Base-by-base conservation (phyloP, 2,329 filamentous ascomycete species). In the Aspergillus udagawae region DNA sequence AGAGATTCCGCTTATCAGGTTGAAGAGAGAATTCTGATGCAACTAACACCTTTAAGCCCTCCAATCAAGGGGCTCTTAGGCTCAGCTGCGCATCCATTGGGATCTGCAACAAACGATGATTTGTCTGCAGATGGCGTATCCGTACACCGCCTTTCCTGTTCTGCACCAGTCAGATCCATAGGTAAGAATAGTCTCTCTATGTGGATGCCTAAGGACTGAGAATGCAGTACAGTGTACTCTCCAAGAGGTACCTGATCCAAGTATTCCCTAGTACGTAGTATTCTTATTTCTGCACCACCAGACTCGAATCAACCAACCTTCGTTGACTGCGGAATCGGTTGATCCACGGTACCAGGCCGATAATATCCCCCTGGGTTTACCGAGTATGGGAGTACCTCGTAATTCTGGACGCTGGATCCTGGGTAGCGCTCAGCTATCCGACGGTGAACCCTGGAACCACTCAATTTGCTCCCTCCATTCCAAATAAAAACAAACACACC, bases 61-160 rank as follows among this genome's bases (percentile, higher is more conserved):
- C 32, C 32, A 38, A 38, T 17, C 32, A 44, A 44, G 20, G 41
- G 41, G 20, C 21, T 44, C 41, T 10, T 7, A 7, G 41, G 41
- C 10, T 44, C 41, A 23, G n/a, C 41, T 44, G 20, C n/a, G 10
- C 21, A 21, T 12, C 21, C 20, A 9, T 21, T 44, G 41, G 57
- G 57, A 65, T 60, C 55, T 57, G 49, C 51, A 38, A 48, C 41
- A 20, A 38, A 20, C 47, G 38, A 48, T 35, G 25, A 21, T 35
- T 55, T 54, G 52, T 49, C 49, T 49, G 44, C 52, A 5, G 32
- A 17, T 17, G 50, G 50, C 51, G 21, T 28, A 42, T 42, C 52
- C 52, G 59, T 66, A 63, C 64, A 67, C 65, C 65, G 65, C 65
- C 65, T 62, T 58, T 67, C 63, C 53, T n/a, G 21, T 52, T 35